A percentile compares a stretch with the other conserved stretches of the same genome.
Conservation (phyloP, 768 basidiomycete genomes). For the Hebeloma cylindrosporum region DNA sequence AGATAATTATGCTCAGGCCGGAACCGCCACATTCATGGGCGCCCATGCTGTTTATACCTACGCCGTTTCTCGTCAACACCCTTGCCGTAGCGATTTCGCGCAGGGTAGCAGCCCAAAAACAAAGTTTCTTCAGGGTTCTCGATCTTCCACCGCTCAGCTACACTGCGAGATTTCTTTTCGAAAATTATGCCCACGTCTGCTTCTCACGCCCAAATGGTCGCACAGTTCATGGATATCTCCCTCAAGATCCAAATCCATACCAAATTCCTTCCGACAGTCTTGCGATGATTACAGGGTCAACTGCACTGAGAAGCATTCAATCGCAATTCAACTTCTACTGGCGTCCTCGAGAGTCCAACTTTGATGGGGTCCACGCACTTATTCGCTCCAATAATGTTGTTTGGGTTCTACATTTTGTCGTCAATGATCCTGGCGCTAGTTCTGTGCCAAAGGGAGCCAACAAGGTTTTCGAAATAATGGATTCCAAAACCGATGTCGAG, state of each 20-base stretch:
- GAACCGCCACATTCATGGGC: not conserved
- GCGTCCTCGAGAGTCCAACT: slow-evolving; percentile 9
- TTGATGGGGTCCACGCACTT: slow-evolving; percentile 9
- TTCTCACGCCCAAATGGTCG: slow-evolving; percentile 6
- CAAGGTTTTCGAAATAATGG: slow-evolving; percentile 5
- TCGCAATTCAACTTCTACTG: slow-evolving; percentile 1
- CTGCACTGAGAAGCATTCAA: slow-evolving; percentile 7
- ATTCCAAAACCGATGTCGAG: slow-evolving; percentile 2
- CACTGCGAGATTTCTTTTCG: slow-evolving; percentile 10
- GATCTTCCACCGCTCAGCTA: slow-evolving; percentile 6
- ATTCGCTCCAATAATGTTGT: slow-evolving; percentile 2
- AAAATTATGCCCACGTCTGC: slow-evolving; percentile 10
- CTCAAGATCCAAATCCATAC: slow-evolving; percentile 1
- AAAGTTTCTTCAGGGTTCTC: slow-evolving; percentile 6
- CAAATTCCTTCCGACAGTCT: slow-evolving; percentile 8
- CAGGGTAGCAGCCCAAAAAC: slow-evolving; percentile 10
- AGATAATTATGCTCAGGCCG: slow-evolving; percentile 8
- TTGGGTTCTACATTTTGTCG: slow-evolving; percentile 7
- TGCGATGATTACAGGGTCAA: slow-evolving; percentile 1
- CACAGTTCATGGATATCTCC: slow-evolving; percentile 1
- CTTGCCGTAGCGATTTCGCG: slow-evolving; percentile 9
- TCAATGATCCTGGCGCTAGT: not conserved
- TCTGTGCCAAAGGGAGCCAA: slow-evolving; percentile 4
- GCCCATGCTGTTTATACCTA: slow-evolving; percentile 6
- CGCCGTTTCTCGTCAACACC: slow-evolving; percentile 8